Evolutionary conservation across 345 rosid genomes (phyloP), one percentile per base, ranked within the genome.

Genomic region (Aquilaria yunnanensis): DNA sequence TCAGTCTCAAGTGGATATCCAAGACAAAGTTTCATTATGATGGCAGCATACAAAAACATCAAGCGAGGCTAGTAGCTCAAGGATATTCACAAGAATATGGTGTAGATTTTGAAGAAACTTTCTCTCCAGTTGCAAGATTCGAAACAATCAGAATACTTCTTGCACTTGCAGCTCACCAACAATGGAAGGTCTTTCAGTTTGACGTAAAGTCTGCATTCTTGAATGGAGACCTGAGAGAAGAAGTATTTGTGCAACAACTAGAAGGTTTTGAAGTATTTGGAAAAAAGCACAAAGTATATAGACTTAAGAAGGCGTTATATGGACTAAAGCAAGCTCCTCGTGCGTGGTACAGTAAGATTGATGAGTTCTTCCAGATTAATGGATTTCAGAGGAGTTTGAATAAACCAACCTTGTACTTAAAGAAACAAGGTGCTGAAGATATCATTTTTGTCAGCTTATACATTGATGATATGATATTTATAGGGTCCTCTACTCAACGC

Each of bases 1-100:
- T 55, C 56, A 47, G 75, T 14, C 54, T 60, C 23, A 71, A 71
- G 30, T 71, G 59, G 63, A 49, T 71, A 4, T 60, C 60, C 57
- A 66, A n/a, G 49, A 60, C 59, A 0, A 71, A 71, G 6, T 66
- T 46, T 56, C 47, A 54, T 33, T 52, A 47, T 10, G 12, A 71
- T 61, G 59, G 48, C 0, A 33, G 14, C 14, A 14, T 71, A n/a
- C 32, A 66, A n/a, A 71, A 58, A n/a, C 12, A 71, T 2, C 65
- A 62, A 14, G 67, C 58, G 2, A 10, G 52, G 10, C 57, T 69
- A 0, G 70, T 71, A 7, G 62, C 47, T 2, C 58, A 60, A 9
- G 49, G 75, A 0, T 64, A 37, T 33, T 11, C 46, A 6, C 50
- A 61, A 64, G 33, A 16, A 2, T 12, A 60, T 2, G 56, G 62